Evolutionary conservation across 768 basidiomycete genomes (phyloP).

Genomic region (Tylopilus sp.): DNA sequence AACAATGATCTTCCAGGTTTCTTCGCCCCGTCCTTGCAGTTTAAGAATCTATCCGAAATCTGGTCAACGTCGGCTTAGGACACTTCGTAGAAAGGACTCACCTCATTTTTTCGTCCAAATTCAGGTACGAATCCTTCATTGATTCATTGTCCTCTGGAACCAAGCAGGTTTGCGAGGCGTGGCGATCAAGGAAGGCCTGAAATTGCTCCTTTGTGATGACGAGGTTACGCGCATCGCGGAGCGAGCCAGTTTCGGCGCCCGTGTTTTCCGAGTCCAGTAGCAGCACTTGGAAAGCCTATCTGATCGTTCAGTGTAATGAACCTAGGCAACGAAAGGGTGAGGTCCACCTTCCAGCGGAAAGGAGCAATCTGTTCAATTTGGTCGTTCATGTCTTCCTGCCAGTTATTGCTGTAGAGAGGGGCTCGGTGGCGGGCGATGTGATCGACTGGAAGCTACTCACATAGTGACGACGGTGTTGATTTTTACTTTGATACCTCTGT

Average conservation of each 20-base stretch:
- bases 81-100: not conserved
- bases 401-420: constrained; percentile 29
- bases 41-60: not conserved
- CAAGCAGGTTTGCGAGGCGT: not conserved
- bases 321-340: not conserved
- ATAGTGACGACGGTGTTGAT: constrained; percentile 35
- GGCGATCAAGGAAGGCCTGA: not conserved
- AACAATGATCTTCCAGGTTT: constrained; percentile 3
- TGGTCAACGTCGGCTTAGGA: not conserved
- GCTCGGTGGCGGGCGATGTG: not conserved
- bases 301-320: constrained; percentile 2
- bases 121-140: constrained; percentile 7
- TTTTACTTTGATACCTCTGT: constrained; percentile 36
- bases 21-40: constrained; percentile 1
- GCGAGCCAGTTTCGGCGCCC: constrained; percentile 26
- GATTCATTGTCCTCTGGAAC: constrained; percentile 1
- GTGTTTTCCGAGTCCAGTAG: constrained; percentile 36
- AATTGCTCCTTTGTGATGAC: constrained; percentile 19
- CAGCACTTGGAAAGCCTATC: constrained; percentile 36
- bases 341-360: constrained; percentile 38
- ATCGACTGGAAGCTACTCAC: constrained; percentile 3
- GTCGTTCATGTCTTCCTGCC: constrained; percentile 40
- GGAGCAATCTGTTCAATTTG: constrained; percentile 32
- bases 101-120: constrained; percentile 4
- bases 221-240: constrained; percentile 34